Evolutionary conservation across 495 filamentous ascomycete genomes (phyloP).

Genomic region (Penicillium subrubescens): DNA sequence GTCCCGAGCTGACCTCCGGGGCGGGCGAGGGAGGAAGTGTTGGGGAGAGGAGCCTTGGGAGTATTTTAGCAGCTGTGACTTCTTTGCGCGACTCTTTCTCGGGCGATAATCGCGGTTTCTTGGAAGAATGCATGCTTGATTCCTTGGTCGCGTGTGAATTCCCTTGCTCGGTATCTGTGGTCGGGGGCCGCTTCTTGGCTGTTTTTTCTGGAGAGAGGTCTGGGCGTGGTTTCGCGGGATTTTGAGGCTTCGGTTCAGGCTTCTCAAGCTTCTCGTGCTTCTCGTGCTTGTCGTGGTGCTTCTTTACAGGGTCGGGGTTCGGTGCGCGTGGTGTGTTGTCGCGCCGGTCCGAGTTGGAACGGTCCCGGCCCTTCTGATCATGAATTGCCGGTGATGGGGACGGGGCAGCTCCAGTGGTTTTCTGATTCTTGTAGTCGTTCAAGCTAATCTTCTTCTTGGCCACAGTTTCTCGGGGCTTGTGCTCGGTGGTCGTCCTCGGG

Average conservation of each 20-base stretch:
- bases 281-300: conserved; percentile 20
- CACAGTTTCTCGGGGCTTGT: conserved; percentile 19
- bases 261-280: conserved; percentile 22
- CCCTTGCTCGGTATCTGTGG: conserved; percentile 24
- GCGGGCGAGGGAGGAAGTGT: conserved; percentile 5
- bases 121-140: conserved; percentile 29
- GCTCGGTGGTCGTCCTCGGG: conserved; percentile 38
- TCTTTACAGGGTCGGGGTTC: conserved; percentile 23
- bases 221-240: conserved; percentile 14
- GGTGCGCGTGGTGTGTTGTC: conserved; percentile 24
- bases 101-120: conserved; percentile 36
- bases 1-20: background rate
- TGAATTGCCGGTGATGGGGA: conserved; percentile 25
- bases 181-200: conserved; percentile 40
- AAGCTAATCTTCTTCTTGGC: conserved; percentile 55
- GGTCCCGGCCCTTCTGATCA: conserved; percentile 23
- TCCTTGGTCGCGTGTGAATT: conserved; percentile 16
- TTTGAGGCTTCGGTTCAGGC: conserved; percentile 1
- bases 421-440: conserved; percentile 53
- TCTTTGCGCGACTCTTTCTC: conserved; percentile 26
- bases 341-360: conserved; percentile 14
- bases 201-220: conserved; percentile 21
- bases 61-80: conserved; percentile 24
- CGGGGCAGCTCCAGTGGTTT: conserved; percentile 31
- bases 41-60: conserved; percentile 11